Conservation (phyloP, 1,284 basidiomycete genomes). For the Phellopilus nigrolimitatus region DNA sequence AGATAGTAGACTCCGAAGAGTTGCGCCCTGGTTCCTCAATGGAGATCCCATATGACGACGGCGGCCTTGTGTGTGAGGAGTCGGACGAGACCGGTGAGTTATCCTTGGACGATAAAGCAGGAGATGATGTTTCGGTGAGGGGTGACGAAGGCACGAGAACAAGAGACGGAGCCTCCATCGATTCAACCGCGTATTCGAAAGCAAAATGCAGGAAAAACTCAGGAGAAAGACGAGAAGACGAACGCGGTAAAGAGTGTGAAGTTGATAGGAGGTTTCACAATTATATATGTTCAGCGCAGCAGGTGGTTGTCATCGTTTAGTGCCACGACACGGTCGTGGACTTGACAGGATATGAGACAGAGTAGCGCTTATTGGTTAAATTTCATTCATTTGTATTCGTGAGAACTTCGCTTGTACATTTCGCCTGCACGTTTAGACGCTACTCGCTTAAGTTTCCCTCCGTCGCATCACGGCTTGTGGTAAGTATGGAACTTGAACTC, state of each 20-base stretch:
- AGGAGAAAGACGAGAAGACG: background rate
- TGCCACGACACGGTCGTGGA: background rate
- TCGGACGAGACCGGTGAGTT: constrained; percentile 29
- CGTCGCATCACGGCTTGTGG: too few species aligned
- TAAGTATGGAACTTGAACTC: too few species aligned
- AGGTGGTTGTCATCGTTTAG: background rate
- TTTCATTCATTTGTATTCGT: constrained; percentile 1
- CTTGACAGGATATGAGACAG: too few species aligned
- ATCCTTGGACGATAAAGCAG: constrained; percentile 25
- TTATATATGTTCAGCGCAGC: background rate
- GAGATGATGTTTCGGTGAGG: constrained; percentile 25
- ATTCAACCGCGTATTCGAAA: background rate
- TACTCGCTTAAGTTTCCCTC: too few species aligned
- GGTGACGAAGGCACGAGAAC: constrained; percentile 41
- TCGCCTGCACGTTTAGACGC: too few species aligned
- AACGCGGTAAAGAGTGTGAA: background rate
- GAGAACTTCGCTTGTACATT: too few species aligned
- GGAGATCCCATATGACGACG: constrained; percentile 21
- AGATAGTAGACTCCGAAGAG: constrained; percentile 59
- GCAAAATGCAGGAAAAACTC: background rate
- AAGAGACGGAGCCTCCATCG: constrained; percentile 44
- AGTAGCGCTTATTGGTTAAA: background rate
- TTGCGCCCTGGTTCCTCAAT: constrained; percentile 32
- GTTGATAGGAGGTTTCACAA: background rate
- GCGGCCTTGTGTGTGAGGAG: constrained; percentile 28